Conservation (phyloP, 2,329 filamentous ascomycete species). For the Ceratocystiopsis minuta region DNA sequence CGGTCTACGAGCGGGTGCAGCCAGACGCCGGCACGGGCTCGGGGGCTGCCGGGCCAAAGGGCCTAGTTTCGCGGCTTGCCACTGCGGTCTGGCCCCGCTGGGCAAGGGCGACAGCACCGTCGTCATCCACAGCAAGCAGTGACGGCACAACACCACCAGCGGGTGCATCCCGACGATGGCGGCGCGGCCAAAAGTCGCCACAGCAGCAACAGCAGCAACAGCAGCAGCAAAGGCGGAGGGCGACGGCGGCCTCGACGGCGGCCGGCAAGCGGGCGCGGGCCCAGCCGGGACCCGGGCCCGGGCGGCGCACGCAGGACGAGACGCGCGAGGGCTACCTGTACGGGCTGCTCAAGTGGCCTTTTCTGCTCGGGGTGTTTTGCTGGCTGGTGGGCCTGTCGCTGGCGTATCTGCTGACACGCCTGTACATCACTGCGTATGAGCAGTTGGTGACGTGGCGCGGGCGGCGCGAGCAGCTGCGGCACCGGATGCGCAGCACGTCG, state of each 20-base stretch:
- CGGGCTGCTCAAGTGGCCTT: slow-evolving; percentile 75
- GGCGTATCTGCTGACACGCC: slow-evolving; percentile 61
- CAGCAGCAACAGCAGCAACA: background rate
- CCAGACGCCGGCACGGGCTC: slow-evolving; percentile 5
- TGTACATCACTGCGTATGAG: slow-evolving; percentile 89
- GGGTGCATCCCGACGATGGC: slow-evolving; percentile 10
- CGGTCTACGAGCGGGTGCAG: slow-evolving; percentile 53
- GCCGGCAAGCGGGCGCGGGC: slow-evolving; percentile 11
- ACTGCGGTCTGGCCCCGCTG: too few relatives aligned
- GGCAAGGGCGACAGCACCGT: background rate
- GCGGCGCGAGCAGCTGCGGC: slow-evolving; percentile 50
- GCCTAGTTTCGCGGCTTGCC: too few relatives aligned
- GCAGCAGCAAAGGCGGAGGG: slow-evolving; percentile 15
- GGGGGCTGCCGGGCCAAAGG: background rate
- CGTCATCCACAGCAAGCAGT: slow-evolving; percentile 2
- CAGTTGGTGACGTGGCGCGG: slow-evolving; percentile 83
- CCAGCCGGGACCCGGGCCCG: slow-evolving; percentile 13
- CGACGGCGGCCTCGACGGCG: slow-evolving; percentile 15
- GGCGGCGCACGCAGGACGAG: slow-evolving; percentile 62
- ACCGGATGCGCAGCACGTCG: slow-evolving; percentile 50
- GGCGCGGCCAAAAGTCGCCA: slow-evolving; percentile 4
- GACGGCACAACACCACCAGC: slow-evolving; percentile 14
- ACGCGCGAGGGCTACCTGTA: slow-evolving; percentile 90
- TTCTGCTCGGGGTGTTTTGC: slow-evolving; percentile 59
- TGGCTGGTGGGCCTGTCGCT: slow-evolving; percentile 63